Percentiles rank a stretch among this genome's conserved stretches.
Evolutionary conservation across 306 rosid species (phyloP).

Genomic region (Abrus precatorius): DNA sequence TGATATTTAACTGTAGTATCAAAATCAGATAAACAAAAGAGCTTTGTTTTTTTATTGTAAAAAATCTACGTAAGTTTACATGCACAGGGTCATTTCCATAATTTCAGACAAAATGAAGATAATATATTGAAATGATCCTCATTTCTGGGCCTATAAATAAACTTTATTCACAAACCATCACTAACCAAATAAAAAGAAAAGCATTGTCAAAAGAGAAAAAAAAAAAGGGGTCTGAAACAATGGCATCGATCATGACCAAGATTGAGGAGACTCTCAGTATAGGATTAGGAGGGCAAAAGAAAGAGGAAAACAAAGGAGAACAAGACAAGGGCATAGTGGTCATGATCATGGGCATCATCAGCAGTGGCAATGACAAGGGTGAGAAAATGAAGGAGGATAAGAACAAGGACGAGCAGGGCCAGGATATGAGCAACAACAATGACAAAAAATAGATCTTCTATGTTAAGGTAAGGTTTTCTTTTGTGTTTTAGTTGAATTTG

Average conservation of each 20-base stretch:
- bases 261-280: constrained; percentile 49
- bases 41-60: no score
- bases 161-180: neutral
- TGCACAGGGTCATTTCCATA: neutral
- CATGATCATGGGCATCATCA: no score
- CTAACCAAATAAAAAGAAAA: neutral
- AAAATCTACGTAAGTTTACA: neutral
- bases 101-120: neutral
- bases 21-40: no score
- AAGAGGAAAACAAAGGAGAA: constrained; percentile 19
- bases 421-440: no score
- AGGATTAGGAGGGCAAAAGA: constrained; percentile 44
- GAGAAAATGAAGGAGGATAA: no score
- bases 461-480: no score
- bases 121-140: neutral
- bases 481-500: no score
- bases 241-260: constrained; percentile 57
- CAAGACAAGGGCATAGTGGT: no score
- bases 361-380: no score
- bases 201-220: neutral
- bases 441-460: no score
- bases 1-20: no score
- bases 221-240: neutral
- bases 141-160: constrained; percentile 14
- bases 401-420: no score